Evolutionary conservation across 148 eudicot genomes (phyloP).

Genomic region (Chenopodium album): DNA sequence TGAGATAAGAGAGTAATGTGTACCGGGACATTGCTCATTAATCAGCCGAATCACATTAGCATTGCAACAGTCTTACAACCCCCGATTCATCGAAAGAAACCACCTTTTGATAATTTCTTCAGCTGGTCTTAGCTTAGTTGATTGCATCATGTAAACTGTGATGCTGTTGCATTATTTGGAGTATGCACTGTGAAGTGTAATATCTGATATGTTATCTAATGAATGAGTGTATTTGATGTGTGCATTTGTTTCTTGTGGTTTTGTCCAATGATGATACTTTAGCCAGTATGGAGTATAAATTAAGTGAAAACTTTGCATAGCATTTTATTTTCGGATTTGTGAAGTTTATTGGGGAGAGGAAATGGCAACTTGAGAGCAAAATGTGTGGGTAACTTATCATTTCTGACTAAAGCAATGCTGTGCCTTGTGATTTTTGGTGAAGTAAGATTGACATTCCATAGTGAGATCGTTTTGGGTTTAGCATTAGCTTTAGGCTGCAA

Average conservation of each 20-base stretch:
- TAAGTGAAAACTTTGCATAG: not conserved
- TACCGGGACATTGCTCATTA: not conserved
- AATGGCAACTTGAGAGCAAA: not conserved
- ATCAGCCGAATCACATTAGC: not conserved
- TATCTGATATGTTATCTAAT: not conserved
- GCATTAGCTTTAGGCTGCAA: not conserved
- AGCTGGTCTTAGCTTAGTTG: not conserved
- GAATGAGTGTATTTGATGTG: not conserved
- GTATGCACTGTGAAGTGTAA: not conserved
- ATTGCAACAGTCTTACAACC: not conserved
- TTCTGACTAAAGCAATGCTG: not conserved
- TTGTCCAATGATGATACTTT: not conserved
- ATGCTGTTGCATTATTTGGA: not conserved
- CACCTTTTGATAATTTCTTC: not conserved
- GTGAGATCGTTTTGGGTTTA: not conserved
- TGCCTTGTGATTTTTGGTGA: not conserved
- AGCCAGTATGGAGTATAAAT: too few species aligned
- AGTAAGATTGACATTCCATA: not conserved
- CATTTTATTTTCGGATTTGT: not conserved
- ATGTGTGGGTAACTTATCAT: not conserved
- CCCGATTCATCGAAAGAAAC: not conserved
- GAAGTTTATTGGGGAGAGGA: not conserved
- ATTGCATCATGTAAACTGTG: not conserved
- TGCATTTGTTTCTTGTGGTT: not conserved
- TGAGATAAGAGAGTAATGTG: not conserved